Evolutionary conservation across 768 basidiomycete genomes (phyloP).

Genomic region (Galerina sulciceps): DNA sequence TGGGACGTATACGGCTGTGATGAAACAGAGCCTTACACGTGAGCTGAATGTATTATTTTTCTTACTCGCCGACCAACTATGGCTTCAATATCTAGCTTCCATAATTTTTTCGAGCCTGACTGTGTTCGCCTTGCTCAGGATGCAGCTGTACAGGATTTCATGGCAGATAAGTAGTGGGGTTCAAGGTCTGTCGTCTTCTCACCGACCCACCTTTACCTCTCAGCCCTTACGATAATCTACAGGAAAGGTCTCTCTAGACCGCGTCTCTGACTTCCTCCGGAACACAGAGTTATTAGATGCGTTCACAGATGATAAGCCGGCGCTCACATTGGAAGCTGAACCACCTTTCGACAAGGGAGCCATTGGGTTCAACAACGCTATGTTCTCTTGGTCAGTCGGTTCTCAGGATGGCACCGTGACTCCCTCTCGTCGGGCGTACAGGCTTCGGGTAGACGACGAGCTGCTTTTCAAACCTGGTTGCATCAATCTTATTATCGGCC

Average conservation of each 20-base stretch:
- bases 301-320: constrained; percentile 22
- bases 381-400: constrained; percentile 56
- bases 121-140: constrained; percentile 65
- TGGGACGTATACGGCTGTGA: constrained; percentile 52
- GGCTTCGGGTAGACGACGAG: constrained; percentile 54
- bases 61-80: not conserved
- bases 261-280: constrained; percentile 47
- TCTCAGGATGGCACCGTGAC: constrained; percentile 38
- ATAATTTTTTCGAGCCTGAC: constrained; percentile 58
- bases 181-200: constrained; percentile 30
- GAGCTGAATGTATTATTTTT: not conserved
- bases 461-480: constrained; percentile 54
- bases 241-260: constrained; percentile 65
- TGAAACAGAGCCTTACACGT: constrained; percentile 40
- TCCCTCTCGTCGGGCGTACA: constrained; percentile 51
- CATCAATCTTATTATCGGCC: constrained; percentile 62
- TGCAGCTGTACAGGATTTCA: constrained; percentile 47
- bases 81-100: constrained; percentile 38
- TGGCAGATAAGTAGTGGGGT: constrained; percentile 26
- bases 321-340: not conserved
- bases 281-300: constrained; percentile 54
- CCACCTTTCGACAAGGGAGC: constrained; percentile 18
- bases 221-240: not conserved
- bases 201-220: not conserved
- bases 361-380: constrained; percentile 56